Evolutionary conservation across 2,329 filamentous ascomycete genomes (phyloP).

Genomic region (Ophiocordyceps sinensis): DNA sequence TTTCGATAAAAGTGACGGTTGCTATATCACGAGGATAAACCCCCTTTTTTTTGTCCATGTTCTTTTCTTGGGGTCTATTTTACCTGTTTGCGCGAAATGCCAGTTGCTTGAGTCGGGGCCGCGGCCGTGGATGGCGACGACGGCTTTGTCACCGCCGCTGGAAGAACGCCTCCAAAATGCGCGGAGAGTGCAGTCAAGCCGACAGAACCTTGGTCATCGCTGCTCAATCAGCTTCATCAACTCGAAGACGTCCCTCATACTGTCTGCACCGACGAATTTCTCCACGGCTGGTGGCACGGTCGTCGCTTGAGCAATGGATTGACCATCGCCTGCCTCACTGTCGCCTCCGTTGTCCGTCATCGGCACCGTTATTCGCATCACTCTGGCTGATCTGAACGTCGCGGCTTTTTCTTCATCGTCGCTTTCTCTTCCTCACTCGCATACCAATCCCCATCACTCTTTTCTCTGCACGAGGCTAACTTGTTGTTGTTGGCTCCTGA

Average conservation of each 20-base stretch:
- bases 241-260: background rate
- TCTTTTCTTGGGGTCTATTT: background rate
- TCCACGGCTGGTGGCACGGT: background rate
- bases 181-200: no score
- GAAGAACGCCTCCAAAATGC: background rate
- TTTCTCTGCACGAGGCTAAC: background rate
- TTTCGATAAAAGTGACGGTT: slow-evolving; percentile 4
- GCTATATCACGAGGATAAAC: slow-evolving; percentile 1
- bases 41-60: background rate
- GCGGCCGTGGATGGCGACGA: background rate
- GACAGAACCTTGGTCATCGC: background rate
- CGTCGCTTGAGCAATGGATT: background rate
- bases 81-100: background rate
- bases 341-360: no score
- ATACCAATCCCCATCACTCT: background rate
- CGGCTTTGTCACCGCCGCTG: background rate
- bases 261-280: background rate
- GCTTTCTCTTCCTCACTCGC: background rate
- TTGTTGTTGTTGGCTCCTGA: background rate
- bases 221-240: background rate
- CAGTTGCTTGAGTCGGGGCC: background rate
- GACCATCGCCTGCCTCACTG: no score
- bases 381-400: background rate
- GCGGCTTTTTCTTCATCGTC: background rate
- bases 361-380: background rate